Percentiles rank a stretch among this genome's conserved stretches.
Evolutionary conservation across 2,329 filamentous ascomycete species (phyloP).

Genomic region (Neopestalotiopsis sp.): DNA sequence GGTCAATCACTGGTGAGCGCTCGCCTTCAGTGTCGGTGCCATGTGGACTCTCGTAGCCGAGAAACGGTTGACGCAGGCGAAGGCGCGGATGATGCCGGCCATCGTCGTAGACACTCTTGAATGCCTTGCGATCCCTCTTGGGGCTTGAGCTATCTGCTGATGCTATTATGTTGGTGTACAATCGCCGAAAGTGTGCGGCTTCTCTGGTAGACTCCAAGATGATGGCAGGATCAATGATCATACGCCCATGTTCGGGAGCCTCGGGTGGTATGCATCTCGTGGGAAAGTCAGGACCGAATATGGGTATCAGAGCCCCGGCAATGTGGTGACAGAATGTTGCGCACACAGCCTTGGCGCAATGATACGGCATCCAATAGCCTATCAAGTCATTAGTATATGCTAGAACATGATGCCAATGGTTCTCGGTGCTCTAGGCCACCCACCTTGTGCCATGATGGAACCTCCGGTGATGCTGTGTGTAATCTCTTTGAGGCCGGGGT

Average conservation of each 20-base stretch:
- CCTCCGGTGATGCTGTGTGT: slow-evolving; percentile 95
- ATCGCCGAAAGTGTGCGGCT: slow-evolving; percentile 47
- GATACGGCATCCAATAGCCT: slow-evolving; percentile 98
- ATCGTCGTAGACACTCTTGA: slow-evolving; percentile 32
- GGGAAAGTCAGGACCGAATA: slow-evolving; percentile 87
- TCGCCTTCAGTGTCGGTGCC: slow-evolving; percentile 47
- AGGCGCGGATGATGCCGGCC: slow-evolving; percentile 25
- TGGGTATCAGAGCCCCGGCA: slow-evolving; percentile 81
- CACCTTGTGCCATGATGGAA: slow-evolving; percentile 87
- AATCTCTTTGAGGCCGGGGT: slow-evolving; percentile 84
- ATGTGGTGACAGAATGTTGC: slow-evolving; percentile 89
- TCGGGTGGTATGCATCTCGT: slow-evolving; percentile 69
- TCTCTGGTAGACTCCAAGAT: slow-evolving; percentile 58
- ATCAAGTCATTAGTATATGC: slow-evolving; percentile 7
- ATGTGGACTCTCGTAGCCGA: slow-evolving; percentile 42
- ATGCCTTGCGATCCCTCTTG: slow-evolving; percentile 32
- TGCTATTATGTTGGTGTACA: slow-evolving; percentile 34
- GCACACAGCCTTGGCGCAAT: slow-evolving; percentile 84
- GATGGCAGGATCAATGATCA: slow-evolving; percentile 66
- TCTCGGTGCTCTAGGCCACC: not conserved
- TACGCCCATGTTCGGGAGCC: slow-evolving; percentile 67
- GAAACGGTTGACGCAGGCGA: slow-evolving; percentile 37
- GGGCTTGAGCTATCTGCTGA: slow-evolving; percentile 26
- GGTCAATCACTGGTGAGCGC: slow-evolving; percentile 31
- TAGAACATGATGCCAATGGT: slow-evolving; percentile 14